Evolutionary conservation across 2,329 filamentous ascomycete genomes (phyloP).

Genomic region (Malbranchea zuffiana): DNA sequence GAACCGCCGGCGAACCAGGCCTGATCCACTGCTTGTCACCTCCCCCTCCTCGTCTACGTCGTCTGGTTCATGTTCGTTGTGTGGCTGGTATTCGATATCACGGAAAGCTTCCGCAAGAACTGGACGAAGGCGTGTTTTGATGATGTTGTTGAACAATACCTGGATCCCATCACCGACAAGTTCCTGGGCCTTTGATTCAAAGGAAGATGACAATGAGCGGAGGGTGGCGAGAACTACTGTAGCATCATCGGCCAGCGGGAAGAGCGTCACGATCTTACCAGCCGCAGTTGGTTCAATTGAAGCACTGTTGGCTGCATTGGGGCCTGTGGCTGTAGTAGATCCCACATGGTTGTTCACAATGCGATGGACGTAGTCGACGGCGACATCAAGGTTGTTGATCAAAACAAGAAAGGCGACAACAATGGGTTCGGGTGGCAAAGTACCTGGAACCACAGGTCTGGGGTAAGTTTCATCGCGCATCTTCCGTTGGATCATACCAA

Average conservation of each 20-base stretch:
- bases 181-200: conserved; percentile 67
- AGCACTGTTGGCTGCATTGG: conserved; percentile 28
- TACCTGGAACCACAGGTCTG: conserved; percentile 63
- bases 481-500: conserved; percentile 93
- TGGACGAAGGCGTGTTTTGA: conserved; percentile 73
- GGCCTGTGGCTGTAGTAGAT: too few species aligned
- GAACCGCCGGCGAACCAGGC: conserved; percentile 68
- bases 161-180: conserved; percentile 73
- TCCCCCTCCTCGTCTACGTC: conserved; percentile 22
- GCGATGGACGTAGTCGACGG: conserved; percentile 78
- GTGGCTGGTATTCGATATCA: conserved; percentile 73
- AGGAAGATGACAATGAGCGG: conserved; percentile 57
- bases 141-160: conserved; percentile 76
- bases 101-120: conserved; percentile 82
- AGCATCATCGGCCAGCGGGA: conserved; percentile 70
- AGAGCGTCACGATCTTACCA: conserved; percentile 48
- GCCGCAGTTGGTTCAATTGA: conserved; percentile 22
- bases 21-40: conserved; percentile 36
- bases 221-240: conserved; percentile 58
- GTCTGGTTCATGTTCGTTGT: conserved; percentile 24
- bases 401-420: conserved; percentile 83
- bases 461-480: conserved; percentile 96
- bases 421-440: conserved; percentile 74
- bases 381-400: conserved; percentile 90
- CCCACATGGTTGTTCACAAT: conserved; percentile 63